A percentile compares a stretch with the other conserved stretches of the same genome.
Evolutionary conservation across 1,284 basidiomycete species (phyloP).

Genomic region (Ceratobasidium papillatum): DNA sequence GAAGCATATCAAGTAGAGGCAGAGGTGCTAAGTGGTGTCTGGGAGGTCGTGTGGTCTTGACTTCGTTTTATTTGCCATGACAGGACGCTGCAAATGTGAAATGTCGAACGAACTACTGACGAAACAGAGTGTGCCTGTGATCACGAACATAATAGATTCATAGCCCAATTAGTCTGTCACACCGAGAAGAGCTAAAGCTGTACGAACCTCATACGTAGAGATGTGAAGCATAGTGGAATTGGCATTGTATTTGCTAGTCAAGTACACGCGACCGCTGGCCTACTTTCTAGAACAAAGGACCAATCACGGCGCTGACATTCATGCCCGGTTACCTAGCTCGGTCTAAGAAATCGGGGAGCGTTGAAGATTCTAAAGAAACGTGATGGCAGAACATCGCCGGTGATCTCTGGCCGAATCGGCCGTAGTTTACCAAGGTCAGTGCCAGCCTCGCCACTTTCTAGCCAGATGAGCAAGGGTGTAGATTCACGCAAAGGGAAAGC

Average conservation of each 20-base stretch:
- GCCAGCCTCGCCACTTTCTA: neutral
- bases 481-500: neutral
- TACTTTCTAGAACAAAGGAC: neutral
- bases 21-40: too few species aligned
- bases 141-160: too few species aligned
- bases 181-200: neutral
- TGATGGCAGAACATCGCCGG: neutral
- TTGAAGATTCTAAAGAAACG: neutral
- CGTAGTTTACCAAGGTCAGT: neutral
- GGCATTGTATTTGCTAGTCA: neutral
- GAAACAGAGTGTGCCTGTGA: too few species aligned
- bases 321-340: neutral
- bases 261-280: neutral
- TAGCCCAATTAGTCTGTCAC: neutral
- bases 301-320: neutral
- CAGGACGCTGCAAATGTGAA: too few species aligned
- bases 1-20: too few species aligned
- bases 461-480: neutral
- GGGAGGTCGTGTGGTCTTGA: too few species aligned
- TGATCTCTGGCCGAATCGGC: neutral
- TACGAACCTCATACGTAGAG: neutral
- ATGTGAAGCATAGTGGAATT: neutral
- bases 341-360: neutral
- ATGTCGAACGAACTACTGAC: too few species aligned
- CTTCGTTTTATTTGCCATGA: too few species aligned